Percentiles rank a stretch among this genome's conserved stretches.
phyloP scores from a whole-genome alignment of 2,329 filamentous ascomycete species.

The Tolypocladium ophioglossoides region DNA sequence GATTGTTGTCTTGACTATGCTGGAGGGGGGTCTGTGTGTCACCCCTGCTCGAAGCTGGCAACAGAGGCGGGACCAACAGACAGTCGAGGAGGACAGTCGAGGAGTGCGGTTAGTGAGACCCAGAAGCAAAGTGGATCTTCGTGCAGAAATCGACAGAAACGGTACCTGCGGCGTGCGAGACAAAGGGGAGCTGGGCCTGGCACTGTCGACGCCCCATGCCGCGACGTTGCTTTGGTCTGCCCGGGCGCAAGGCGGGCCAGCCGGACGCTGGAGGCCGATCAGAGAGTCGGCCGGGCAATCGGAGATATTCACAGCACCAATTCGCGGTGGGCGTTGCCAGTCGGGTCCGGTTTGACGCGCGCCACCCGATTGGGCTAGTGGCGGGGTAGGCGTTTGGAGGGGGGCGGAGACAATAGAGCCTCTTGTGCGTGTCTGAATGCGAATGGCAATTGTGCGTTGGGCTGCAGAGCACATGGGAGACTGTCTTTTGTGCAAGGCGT shows the following conservation, averaged over 20 bases:
- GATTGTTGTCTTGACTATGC: conserved; percentile 23
- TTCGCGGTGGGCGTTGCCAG: not conserved
- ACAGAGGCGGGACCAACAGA: conserved; percentile 12
- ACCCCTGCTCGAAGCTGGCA: conserved; percentile 8
- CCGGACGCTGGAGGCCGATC: not conserved
- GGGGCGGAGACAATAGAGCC: conserved; percentile 5
- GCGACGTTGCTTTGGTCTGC: conserved; percentile 7
- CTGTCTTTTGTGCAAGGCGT: not conserved
- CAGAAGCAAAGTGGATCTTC: conserved; percentile 14
- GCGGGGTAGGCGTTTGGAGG: conserved; percentile 3
- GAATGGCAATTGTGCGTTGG: conserved; percentile 1
- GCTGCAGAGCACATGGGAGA: not conserved
- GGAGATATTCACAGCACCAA: not conserved
- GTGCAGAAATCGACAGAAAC: conserved; percentile 18
- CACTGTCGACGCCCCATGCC: conserved; percentile 6
- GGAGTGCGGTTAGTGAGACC: conserved; percentile 4
- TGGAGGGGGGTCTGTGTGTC: conserved; percentile 22
- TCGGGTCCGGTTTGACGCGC: not conserved
- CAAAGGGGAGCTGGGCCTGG: conserved; percentile 7
- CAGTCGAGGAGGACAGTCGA: too few relatives aligned
- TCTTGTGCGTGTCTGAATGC: not conserved
- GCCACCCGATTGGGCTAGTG: conserved; percentile 4
- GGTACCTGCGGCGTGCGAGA: conserved; percentile 17
- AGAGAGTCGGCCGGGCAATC: not conserved
- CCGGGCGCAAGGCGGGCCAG: conserved; percentile 1